Percentiles rank a stretch among this genome's conserved stretches.
phyloP scores from a whole-genome alignment of 2,329 filamentous ascomycete genomes.

The Neurospora crassa region DNA sequence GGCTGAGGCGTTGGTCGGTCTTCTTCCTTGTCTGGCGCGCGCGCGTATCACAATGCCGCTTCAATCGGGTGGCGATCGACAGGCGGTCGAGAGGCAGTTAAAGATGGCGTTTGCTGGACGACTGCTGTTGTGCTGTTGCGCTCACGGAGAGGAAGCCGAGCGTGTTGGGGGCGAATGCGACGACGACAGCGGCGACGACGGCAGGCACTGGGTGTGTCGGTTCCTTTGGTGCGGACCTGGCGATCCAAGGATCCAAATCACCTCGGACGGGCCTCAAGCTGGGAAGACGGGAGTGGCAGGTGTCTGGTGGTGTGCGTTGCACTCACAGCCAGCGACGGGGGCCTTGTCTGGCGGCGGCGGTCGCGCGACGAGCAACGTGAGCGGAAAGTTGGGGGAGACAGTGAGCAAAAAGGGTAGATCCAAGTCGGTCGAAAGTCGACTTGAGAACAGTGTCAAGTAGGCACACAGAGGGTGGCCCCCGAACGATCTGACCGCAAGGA shows the following conservation, averaged over 20 bases:
- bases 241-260: not conserved
- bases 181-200: not conserved
- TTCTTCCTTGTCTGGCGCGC: not conserved
- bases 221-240: not conserved
- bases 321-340: not conserved
- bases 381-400: not conserved
- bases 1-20: not conserved
- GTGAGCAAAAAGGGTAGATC: not conserved
- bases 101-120: not conserved
- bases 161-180: not conserved
- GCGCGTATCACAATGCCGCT: slow-evolving; percentile 4
- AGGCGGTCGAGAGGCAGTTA: slow-evolving; percentile 3
- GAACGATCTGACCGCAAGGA: not conserved
- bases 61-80: slow-evolving; percentile 4
- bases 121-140: not conserved
- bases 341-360: not conserved
- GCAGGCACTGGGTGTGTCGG: not conserved
- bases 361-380: not conserved
- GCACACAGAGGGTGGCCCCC: not conserved
- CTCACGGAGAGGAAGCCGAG: not conserved
- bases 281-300: not conserved
- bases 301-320: not conserved
- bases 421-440: not conserved
- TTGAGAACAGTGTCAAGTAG: not conserved
- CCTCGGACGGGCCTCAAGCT: not conserved